Evolutionary conservation across 805 yeast species (phyloP), one percentile per base, ranked within the genome.

Genomic region (Starmerella vaccinii): DNA sequence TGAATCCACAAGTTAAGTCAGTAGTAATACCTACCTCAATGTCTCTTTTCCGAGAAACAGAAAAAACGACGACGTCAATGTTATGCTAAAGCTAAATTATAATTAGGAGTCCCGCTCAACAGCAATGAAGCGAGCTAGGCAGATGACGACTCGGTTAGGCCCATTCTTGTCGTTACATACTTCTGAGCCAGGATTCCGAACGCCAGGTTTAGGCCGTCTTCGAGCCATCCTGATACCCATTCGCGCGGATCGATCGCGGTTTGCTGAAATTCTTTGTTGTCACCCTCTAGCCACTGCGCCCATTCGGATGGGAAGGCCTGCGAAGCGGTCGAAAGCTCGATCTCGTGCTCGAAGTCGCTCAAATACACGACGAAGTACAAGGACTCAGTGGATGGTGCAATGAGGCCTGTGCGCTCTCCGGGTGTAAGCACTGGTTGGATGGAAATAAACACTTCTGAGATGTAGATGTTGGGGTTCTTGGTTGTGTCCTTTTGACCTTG

Each of bases 111-210:
- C n/a, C n/a, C n/a, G n/a, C n/a, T n/a, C n/a, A n/a, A n/a, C n/a
- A n/a, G n/a, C n/a, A n/a, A n/a, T n/a, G n/a, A n/a, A n/a, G n/a
- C n/a, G n/a, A n/a, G n/a, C n/a, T n/a, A n/a, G n/a, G n/a, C n/a
- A n/a, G n/a, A n/a, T n/a, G n/a, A n/a, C n/a, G 4, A 27, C 38
- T 46, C 29, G 16, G 46, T 67, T 19, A 70, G 49, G 2, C 89
- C 92, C 95, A 92, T 92, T 67, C 98, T 76, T 65, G 80, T 81
- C 43, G 89, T 80, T 42, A 92, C 94, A 65, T 92, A 92, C 61
- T 81, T 78, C 66, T 92, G 97, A 1, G 97, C 95, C 30, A 86
- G 70, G 1, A 85, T 82, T 16, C 96, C 97, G 57, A 92, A 77
- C 16, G 87, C 73, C 55, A 88, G 74, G 18, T 79, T 78, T 47